Percentiles rank a stretch among this genome's conserved stretches.
Conservation (phyloP, 345 rosid genomes). For the Gossypium anomalum region DNA sequence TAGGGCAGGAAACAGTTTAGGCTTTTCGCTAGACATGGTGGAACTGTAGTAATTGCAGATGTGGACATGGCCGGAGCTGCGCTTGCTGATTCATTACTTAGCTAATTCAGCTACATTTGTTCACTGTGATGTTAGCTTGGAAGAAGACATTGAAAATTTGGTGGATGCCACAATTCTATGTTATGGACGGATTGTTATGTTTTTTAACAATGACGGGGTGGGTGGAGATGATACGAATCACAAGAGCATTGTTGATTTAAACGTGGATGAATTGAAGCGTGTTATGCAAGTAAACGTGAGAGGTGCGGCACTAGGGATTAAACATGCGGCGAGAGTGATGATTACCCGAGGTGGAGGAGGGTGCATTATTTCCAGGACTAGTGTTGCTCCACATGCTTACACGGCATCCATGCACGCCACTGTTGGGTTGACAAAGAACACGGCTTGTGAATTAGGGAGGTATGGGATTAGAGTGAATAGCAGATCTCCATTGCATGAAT, state of each 20-base stretch:
- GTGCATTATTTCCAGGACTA: slow-evolving; percentile 27
- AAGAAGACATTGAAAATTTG: slow-evolving; percentile 54
- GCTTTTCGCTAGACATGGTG: slow-evolving; percentile 66
- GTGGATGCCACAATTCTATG: slow-evolving; percentile 44
- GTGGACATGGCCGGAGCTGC: slow-evolving; percentile 42
- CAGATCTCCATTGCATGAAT: no score
- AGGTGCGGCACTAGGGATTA: slow-evolving; percentile 40
- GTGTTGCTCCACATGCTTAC: slow-evolving; percentile 87
- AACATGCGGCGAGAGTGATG: slow-evolving; percentile 18
- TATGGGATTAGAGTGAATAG: no score
- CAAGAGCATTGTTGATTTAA: slow-evolving; percentile 66
- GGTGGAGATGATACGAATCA: slow-evolving; percentile 53
- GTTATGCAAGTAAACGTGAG: slow-evolving; percentile 66
- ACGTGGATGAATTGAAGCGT: slow-evolving; percentile 53
- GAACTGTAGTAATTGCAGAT: slow-evolving; percentile 70
- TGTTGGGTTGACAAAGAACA: slow-evolving; percentile 72
- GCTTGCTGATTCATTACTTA: slow-evolving; percentile 40
- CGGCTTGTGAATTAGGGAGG: slow-evolving; percentile 69
- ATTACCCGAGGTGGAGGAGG: neutral
- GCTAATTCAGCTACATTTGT: slow-evolving; percentile 41
- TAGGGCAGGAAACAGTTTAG: slow-evolving; percentile 62
- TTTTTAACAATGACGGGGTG: slow-evolving; percentile 78
- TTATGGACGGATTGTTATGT: slow-evolving; percentile 50
- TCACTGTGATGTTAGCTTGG: slow-evolving; percentile 63
- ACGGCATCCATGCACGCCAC: slow-evolving; percentile 87